Base-by-base conservation (phyloP, 306 rosid genomes). In the Sophora flavescens region DNA sequence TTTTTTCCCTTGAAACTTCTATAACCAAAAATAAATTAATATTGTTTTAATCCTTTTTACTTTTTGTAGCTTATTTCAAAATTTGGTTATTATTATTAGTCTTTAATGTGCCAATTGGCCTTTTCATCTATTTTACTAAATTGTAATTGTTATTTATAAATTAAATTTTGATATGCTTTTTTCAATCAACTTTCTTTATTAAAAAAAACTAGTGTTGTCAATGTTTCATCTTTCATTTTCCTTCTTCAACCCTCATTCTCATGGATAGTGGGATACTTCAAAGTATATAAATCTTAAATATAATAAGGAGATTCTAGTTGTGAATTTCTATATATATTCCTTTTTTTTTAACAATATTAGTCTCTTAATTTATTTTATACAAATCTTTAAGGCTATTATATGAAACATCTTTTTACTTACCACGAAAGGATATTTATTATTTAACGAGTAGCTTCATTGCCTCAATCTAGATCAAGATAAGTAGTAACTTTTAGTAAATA, bases 261-360 rank as follows among this genome's bases (percentile, higher is more conserved):
- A 0, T 48, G 36, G 57, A 65, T 9, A 30, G 14, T 70, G 63
- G 63, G 35, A 35, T 53, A 13, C 38, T 64, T 36, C 65, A 10
- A 4, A 51, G 33, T 16, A 59, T 57, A 22, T n/a, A 28, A 13
- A 58, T 41, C 12, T 26, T 44, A 73, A 59, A 45, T 45, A 33
- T 15, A 73, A 42, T 7, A 42, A 59, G 6, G n/a, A 42, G 30
- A 73, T 73, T 45, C 66, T 44, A 28, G 10, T 59, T 42, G 78
- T 26, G 68, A 72, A n/a, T 72, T 58, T 71, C 22, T 38, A 41
- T 72, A 22, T 39, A 14, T n/a, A n/a, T n/a, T n/a, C n/a, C n/a
- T 56, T 39, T n/a, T 18, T 54, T 56, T 15, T 35, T 28, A 68
- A 41, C 53, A 53, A 54, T 17, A 26, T 54, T 15, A 22, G 52